A percentile compares a stretch with the other conserved stretches of the same genome.
phyloP scores from a whole-genome alignment of 441 rosid genomes.

The Arabidopsis hybrid region DNA sequence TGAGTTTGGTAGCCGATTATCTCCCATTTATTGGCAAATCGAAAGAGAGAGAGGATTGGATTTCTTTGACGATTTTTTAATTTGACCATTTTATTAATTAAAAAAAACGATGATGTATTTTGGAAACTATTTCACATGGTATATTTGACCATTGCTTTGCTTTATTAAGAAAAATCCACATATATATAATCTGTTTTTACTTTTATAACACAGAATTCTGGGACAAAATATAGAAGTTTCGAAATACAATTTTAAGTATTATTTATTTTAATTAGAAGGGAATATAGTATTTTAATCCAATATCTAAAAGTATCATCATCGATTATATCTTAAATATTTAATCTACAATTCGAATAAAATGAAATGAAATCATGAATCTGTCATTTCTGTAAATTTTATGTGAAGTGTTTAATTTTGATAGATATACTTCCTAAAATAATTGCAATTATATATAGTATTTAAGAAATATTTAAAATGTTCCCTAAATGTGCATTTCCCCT shows the following conservation, averaged over 20 bases:
- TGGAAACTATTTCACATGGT: constrained; percentile 10
- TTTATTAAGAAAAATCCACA: background rate
- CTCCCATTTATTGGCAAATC: constrained; percentile 49
- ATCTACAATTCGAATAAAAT: background rate
- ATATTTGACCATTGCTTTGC: constrained; percentile 19
- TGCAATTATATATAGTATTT: background rate
- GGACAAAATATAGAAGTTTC: too few species aligned
- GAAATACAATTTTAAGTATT: too few species aligned
- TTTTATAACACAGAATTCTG: too few species aligned
- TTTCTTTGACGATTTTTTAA: constrained; percentile 10
- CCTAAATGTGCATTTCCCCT: background rate
- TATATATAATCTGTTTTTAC: too few species aligned
- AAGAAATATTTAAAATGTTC: background rate
- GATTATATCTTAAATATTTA: background rate
- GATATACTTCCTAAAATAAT: background rate
- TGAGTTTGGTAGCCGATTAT: constrained; percentile 14
- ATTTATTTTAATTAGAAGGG: too few species aligned
- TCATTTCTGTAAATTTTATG: background rate
- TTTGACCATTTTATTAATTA: constrained; percentile 23
- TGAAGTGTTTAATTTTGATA: background rate
- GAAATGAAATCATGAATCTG: background rate
- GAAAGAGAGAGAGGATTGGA: constrained; percentile 28
- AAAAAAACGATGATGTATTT: background rate
- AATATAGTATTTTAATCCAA: too few species aligned
- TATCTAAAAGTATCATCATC: too few species aligned